A percentile compares a stretch with the other conserved stretches of the same genome.
Evolutionary conservation across 495 filamentous ascomycete genomes (phyloP).

Genomic region (Articulospora tetracladia): DNA sequence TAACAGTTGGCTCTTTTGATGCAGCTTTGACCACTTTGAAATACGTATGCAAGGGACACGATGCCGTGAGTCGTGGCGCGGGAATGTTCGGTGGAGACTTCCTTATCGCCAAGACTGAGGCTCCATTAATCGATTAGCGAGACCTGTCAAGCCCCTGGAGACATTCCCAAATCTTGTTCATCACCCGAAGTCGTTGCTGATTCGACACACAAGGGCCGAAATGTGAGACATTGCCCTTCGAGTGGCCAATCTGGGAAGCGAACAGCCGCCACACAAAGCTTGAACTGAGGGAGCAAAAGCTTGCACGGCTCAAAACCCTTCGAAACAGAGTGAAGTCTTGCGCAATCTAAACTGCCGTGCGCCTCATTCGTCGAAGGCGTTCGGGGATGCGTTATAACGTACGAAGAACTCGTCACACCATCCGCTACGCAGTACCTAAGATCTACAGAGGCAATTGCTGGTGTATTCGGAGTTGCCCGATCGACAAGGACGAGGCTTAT

Average conservation of each 20-base stretch:
- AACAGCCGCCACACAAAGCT: not conserved
- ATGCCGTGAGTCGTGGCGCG: not conserved
- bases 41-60: not conserved
- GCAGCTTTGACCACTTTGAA: too few species aligned
- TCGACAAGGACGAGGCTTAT: not conserved
- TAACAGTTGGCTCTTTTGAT: not conserved
- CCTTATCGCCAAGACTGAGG: not conserved
- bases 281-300: not conserved
- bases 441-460: not conserved
- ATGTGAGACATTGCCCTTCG: not conserved
- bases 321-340: not conserved
- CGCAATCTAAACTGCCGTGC: not conserved
- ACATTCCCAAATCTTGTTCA: not conserved
- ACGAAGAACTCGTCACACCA: not conserved
- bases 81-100: not conserved
- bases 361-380: not conserved
- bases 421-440: not conserved
- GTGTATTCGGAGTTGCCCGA: not conserved
- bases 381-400: not conserved
- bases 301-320: not conserved
- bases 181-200: not conserved
- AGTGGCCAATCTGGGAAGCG: not conserved
- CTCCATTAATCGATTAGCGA: not conserved
- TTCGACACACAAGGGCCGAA: not conserved
- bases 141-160: not conserved